These are phyloP conservation scores for Penicillium paxilli DNA, from an alignment of 495 filamentous ascomycete species.

Conservation along the genomic window DNA sequence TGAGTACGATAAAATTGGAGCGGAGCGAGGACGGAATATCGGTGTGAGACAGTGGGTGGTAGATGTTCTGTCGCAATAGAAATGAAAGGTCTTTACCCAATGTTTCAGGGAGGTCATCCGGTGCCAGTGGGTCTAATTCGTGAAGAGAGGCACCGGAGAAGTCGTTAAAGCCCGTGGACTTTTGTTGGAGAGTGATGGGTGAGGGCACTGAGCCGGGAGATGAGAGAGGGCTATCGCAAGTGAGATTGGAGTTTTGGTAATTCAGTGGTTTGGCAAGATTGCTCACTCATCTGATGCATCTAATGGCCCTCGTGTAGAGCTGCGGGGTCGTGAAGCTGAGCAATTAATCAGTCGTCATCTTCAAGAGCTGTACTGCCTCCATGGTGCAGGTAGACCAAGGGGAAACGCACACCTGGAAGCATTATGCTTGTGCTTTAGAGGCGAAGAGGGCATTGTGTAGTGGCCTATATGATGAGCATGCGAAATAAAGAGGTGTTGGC, in stretches of 20 bases:
- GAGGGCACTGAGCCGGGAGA: constrained; percentile 10
- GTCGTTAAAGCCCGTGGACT: constrained; percentile 9
- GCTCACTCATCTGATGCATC: constrained; percentile 51
- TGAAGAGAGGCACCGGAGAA: constrained; percentile 32
- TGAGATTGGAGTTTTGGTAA: constrained; percentile 17
- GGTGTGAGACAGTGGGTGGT: constrained; percentile 71
- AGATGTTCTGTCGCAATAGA: constrained; percentile 75
- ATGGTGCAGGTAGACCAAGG: not conserved
- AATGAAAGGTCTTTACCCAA: constrained; percentile 72
- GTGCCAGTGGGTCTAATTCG: constrained; percentile 34
- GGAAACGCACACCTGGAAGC: constrained; percentile 38
- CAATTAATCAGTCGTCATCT: constrained; percentile 13
- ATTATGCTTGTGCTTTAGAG: constrained; percentile 34
- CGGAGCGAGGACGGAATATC: constrained; percentile 66
- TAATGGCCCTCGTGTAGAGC: constrained; percentile 53
- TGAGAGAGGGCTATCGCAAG: constrained; percentile 25
- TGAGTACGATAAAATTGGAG: constrained; percentile 39
- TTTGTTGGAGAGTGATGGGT: constrained; percentile 9
- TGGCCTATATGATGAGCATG: not conserved
- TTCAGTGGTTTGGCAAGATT: not conserved
- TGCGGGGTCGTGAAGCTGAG: constrained; percentile 49
- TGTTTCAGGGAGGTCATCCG: constrained; percentile 35
- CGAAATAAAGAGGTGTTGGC: not conserved
- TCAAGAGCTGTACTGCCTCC: not conserved
- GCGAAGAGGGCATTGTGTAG: constrained; percentile 28